These are phyloP conservation scores for Heterobasidion annosum DNA, from an alignment of 1,284 basidiomycete genomes.

Conservation along the genomic window DNA sequence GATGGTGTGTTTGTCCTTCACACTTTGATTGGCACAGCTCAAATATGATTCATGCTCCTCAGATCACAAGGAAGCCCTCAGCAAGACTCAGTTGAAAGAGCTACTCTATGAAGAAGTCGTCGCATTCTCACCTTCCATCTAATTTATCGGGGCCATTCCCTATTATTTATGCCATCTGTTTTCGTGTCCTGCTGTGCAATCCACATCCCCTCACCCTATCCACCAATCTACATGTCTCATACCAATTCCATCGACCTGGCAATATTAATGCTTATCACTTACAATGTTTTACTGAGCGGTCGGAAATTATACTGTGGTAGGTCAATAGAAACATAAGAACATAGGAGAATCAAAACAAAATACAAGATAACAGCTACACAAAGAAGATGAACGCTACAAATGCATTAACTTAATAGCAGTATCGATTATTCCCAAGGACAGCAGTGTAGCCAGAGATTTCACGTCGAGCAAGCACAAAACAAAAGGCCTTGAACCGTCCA, in stretches of 20 bases:
- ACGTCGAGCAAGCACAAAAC: background rate
- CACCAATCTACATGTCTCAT: no score
- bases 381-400: no score
- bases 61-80: constrained; percentile 73
- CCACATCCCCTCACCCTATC: background rate
- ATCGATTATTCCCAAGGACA: no score
- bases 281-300: no score
- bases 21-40: background rate
- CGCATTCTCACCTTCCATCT: constrained; percentile 52
- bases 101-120: constrained; percentile 62
- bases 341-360: no score
- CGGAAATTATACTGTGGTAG: background rate
- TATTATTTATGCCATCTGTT: constrained; percentile 2
- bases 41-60: constrained; percentile 9
- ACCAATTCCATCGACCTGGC: no score
- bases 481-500: background rate
- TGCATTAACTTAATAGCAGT: no score
- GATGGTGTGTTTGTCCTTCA: constrained; percentile 41
- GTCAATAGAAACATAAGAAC: no score
- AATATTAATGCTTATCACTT: no score
- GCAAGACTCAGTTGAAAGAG: constrained; percentile 68
- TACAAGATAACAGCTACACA: no score
- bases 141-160: constrained; percentile 10
- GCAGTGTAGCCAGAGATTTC: no score
- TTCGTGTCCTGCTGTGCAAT: background rate